phyloP scores from a whole-genome alignment of 2,329 filamentous ascomycete genomes.

The Colletotrichum spaethianum region DNA sequence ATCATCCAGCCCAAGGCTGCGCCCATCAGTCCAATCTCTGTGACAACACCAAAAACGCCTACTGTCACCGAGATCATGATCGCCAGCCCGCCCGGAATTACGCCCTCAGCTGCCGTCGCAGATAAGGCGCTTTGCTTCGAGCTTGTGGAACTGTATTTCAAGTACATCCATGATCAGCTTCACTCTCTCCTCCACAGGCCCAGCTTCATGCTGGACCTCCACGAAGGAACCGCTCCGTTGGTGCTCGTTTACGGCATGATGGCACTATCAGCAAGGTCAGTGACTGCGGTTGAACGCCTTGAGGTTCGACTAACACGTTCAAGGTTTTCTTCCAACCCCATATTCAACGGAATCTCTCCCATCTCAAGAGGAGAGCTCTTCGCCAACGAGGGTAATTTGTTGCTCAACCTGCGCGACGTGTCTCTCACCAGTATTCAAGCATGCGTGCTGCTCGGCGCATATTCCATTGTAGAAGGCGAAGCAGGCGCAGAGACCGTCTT shows the following conservation, averaged over 20 bases:
- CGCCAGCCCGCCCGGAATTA: slow-evolving; percentile 28
- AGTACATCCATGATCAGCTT: slow-evolving; percentile 51
- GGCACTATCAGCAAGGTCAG: slow-evolving; percentile 44
- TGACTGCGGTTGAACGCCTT: not conserved
- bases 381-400: slow-evolving; percentile 43
- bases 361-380: slow-evolving; percentile 45
- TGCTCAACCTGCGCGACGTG: slow-evolving; percentile 53
- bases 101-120: slow-evolving; percentile 38
- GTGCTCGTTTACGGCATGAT: slow-evolving; percentile 47
- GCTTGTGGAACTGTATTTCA: slow-evolving; percentile 51
- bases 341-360: slow-evolving; percentile 43
- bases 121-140: slow-evolving; percentile 43
- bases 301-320: not conserved
- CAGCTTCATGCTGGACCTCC: slow-evolving; percentile 45
- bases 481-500: slow-evolving; percentile 54
- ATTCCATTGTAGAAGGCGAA: slow-evolving; percentile 52
- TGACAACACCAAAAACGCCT: slow-evolving; percentile 35
- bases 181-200: slow-evolving; percentile 52
- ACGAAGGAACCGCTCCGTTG: slow-evolving; percentile 42
- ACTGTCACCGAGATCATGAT: slow-evolving; percentile 35
- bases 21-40: slow-evolving; percentile 34
- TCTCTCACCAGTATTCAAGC: slow-evolving; percentile 55
- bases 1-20: slow-evolving; percentile 42
- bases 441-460: slow-evolving; percentile 54
- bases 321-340: slow-evolving; percentile 44